These are phyloP conservation scores for Didymella segeticola DNA, from an alignment of 2,329 filamentous ascomycete species.

Conservation along the genomic window DNA sequence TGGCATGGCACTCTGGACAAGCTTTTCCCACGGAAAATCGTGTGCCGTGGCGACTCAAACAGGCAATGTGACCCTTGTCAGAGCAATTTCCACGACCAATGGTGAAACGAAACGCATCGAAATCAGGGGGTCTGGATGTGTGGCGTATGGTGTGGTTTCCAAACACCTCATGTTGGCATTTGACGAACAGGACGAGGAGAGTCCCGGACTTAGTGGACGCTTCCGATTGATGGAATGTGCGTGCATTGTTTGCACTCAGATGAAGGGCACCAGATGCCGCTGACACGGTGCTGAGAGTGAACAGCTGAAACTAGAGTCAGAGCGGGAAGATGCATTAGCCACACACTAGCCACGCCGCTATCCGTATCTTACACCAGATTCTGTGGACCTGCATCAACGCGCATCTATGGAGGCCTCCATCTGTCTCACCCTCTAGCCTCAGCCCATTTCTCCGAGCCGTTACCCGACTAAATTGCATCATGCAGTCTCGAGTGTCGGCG, in stretches of 20 bases:
- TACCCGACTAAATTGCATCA: neutral
- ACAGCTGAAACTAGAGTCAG: conserved; percentile 2
- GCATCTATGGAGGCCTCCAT: neutral
- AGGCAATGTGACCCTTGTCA: conserved; percentile 14
- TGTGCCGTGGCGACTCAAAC: conserved; percentile 14
- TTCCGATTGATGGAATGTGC: conserved; percentile 32
- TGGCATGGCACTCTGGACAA: conserved; percentile 5
- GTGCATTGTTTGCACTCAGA: neutral
- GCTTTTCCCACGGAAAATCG: conserved; percentile 19
- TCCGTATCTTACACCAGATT: neutral
- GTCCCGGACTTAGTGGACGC: neutral
- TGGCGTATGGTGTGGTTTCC: conserved; percentile 12
- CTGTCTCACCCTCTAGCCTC: neutral
- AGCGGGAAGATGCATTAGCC: conserved; percentile 1
- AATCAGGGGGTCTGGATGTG: conserved; percentile 17
- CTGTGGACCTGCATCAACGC: neutral
- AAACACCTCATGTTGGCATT: conserved; percentile 5
- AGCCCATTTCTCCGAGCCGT: neutral
- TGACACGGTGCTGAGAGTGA: neutral
- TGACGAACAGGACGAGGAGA: neutral
- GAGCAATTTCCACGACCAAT: conserved; percentile 21
- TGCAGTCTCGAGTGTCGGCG: neutral
- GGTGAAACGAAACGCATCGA: conserved; percentile 28
- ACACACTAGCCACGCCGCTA: neutral
- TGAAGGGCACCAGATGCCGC: conserved; percentile 8